These are phyloP conservation scores for Plectranthus barbatus DNA, from an alignment of 257 asterid genomes.

Conservation along the genomic window DNA sequence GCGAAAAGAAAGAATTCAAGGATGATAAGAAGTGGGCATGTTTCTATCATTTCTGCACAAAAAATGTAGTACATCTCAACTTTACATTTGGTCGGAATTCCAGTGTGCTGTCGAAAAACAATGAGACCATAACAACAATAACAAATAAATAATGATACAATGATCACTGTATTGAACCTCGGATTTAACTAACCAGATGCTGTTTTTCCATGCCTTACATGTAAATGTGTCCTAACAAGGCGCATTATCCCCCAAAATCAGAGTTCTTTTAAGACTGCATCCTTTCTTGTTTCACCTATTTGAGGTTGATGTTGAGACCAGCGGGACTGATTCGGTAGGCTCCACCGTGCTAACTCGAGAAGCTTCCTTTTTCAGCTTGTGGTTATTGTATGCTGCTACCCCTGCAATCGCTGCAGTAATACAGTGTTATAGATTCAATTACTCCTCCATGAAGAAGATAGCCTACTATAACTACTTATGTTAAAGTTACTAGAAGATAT, in stretches of 20 bases:
- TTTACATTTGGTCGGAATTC: slow-evolving; percentile 14
- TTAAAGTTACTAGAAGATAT: not conserved
- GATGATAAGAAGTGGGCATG: not conserved
- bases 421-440: not conserved
- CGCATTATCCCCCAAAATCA: slow-evolving; percentile 3
- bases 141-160: slow-evolving; percentile 9
- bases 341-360: slow-evolving; percentile 35
- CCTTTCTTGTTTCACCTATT: slow-evolving; percentile 6
- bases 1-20: not conserved
- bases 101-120: not conserved
- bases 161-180: not conserved
- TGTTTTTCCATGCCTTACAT: not conserved
- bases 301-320: slow-evolving; percentile 20
- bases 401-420: slow-evolving; percentile 75
- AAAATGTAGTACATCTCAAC: slow-evolving; percentile 6
- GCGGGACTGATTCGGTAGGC: slow-evolving; percentile 37
- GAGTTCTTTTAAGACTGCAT: not conserved
- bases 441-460: too few species aligned
- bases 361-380: slow-evolving; percentile 81
- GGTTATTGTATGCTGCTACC: slow-evolving; percentile 88
- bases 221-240: slow-evolving; percentile 2
- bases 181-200: not conserved
- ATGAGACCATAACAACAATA: not conserved
- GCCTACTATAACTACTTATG: too few species aligned
- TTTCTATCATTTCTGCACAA: slow-evolving; percentile 6